These are phyloP conservation scores for Candida alai DNA, from an alignment of 805 yeast genomes.

Conservation along the genomic window DNA sequence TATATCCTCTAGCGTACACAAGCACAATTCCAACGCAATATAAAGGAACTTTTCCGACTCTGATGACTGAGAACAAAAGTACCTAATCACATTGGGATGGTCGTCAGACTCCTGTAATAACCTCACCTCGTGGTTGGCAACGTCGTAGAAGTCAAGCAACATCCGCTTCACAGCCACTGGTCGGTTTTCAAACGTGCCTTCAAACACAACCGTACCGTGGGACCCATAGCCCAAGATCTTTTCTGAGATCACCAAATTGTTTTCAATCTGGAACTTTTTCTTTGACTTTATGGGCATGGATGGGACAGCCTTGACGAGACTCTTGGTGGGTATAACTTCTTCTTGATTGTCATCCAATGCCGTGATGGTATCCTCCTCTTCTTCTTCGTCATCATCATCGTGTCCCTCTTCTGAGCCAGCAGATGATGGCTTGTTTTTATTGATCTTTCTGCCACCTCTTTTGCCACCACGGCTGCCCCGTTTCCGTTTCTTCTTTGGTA, in stretches of 20 bases:
- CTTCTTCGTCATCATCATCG: conserved; percentile 8
- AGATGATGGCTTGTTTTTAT: conserved; percentile 9
- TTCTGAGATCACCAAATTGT: conserved; percentile 61
- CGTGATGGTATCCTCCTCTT: conserved; percentile 11
- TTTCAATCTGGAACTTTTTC: conserved; percentile 39
- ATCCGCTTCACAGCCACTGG: conserved; percentile 96
- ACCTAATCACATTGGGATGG: conserved; percentile 91
- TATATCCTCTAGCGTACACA: conserved; percentile 83
- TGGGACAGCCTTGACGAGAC: conserved; percentile 22
- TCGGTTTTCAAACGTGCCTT: conserved; percentile 85
- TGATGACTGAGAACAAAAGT: conserved; percentile 88
- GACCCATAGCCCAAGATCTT: conserved; percentile 91
- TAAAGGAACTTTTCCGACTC: conserved; percentile 71
- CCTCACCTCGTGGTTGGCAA: conserved; percentile 88
- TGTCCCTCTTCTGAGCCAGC: conserved; percentile 12
- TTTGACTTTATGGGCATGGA: conserved; percentile 17
- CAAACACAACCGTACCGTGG: conserved; percentile 91
- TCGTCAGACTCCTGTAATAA: conserved; percentile 91
- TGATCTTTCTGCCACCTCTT: conserved; percentile 45
- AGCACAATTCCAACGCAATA: conserved; percentile 90
- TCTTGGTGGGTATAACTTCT: conserved; percentile 23
- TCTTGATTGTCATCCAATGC: conserved; percentile 6
- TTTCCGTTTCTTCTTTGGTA: conserved; percentile 57
- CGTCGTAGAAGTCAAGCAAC: conserved; percentile 88
- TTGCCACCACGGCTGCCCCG: conserved; percentile 87